Conservation (phyloP, 441 rosid genomes). For the Rhodomyrtus psidioides region DNA sequence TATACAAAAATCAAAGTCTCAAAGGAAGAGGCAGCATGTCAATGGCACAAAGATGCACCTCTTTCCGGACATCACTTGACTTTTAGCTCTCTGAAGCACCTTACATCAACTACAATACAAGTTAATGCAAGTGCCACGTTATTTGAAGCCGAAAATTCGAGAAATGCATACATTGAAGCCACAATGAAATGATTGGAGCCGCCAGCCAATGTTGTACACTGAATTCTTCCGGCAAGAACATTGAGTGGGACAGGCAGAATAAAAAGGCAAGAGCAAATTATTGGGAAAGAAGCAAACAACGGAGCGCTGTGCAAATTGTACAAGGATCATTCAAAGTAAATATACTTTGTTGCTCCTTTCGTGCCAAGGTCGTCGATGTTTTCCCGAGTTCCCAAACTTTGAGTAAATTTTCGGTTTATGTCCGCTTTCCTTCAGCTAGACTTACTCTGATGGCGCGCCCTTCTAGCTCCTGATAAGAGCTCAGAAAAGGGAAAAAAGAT, state of each 20-base stretch:
- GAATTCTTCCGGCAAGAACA: not conserved
- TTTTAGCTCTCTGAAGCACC: not conserved
- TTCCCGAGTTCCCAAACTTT: not conserved
- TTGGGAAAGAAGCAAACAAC: not conserved
- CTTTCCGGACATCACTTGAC: not conserved
- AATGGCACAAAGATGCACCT: not conserved
- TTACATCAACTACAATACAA: not conserved
- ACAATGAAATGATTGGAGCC: not conserved
- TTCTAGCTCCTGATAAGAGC: slow-evolving; percentile 46
- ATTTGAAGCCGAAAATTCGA: not conserved
- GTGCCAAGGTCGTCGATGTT: not conserved
- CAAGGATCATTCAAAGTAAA: not conserved
- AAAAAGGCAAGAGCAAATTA: not conserved
- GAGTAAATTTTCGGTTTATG: slow-evolving; percentile 6
- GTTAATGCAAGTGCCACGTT: not conserved
- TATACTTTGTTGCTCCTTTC: not conserved
- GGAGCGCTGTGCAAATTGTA: not conserved
- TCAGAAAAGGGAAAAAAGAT: not conserved
- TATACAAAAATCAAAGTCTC: not conserved
- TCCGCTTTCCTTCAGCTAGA: slow-evolving; percentile 56
- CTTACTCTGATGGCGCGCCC: slow-evolving; percentile 72
- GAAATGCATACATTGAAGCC: not conserved
- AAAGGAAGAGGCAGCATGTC: not conserved
- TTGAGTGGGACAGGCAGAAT: not conserved
- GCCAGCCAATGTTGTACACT: not conserved